Base-by-base conservation (phyloP, 2,329 filamentous ascomycete species). In the Bipolaris zeicola region DNA sequence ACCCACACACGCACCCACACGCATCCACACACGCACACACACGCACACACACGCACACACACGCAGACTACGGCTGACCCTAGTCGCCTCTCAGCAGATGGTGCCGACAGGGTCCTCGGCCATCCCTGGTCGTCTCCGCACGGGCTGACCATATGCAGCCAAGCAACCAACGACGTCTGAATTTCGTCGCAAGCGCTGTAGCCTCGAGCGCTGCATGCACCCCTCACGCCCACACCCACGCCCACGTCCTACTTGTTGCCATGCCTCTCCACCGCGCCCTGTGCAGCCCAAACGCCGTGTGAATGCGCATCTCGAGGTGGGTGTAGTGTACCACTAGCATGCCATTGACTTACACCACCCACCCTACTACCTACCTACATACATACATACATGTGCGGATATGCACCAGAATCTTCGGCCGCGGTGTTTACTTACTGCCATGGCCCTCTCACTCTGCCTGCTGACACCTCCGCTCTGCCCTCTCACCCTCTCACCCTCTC, bases 141-240 rank as follows among this genome's bases (percentile, higher is more conserved):
- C 58, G 55, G 53, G 53, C 55, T 56, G 42, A 49, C 45, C 50
- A 42, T 55, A 42, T 55, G 53, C 53, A 54, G 62, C 63, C 64
- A 66, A 64, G 63, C 46, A 24, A 39, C 26, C 46, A 24, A 22
- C 38, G 52, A 24, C 18, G 56, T 59, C 62, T 60, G 60, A 33
- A 56, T 56, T 58, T 50, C 33, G 44, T 56, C 20, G 48, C 55
- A 58, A 59, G 57, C 57, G 57, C 57, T 61, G 50, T 61, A 65
- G 57, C 65, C 62, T 61, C 63, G 53, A 52, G 52, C 58, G 47
- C 55, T 53, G 59, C 57, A 61, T 62, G 62, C 63, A 63, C 65
- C 65, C 64, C 64, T 64, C 62, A 56, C 52, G 44, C 37, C n/a
- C 24, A 16, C 41, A 6, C 31, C 43, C 28, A n/a, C 28, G 7